Conservation (phyloP, 2,329 filamentous ascomycete genomes). For the Thelonectria blattea region DNA sequence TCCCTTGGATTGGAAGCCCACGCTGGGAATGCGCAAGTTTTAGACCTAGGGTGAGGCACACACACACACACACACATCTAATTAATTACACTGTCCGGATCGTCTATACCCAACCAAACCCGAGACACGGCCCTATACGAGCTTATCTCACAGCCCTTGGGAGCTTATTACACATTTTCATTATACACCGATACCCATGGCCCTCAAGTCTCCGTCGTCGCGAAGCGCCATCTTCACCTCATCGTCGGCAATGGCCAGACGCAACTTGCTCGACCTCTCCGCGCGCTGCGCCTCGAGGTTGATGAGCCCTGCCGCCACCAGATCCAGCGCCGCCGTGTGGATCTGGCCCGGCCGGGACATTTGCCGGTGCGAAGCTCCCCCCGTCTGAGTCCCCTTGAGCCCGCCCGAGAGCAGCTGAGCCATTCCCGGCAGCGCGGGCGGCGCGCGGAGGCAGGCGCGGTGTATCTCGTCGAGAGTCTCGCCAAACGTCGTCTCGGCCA, state of each 20-base stretch:
- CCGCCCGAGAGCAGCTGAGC: conserved; percentile 43
- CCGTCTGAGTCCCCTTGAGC: conserved; percentile 36
- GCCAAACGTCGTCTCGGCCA: conserved; percentile 85
- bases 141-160: too few species aligned
- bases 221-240: conserved; percentile 87
- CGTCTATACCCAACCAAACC: conserved; percentile 1
- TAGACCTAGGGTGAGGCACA: conserved; percentile 45
- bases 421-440: conserved; percentile 46
- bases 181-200: conserved; percentile 67
- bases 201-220: conserved; percentile 86
- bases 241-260: conserved; percentile 86
- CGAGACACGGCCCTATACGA: conserved; percentile 5
- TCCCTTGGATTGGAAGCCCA: conserved; percentile 91
- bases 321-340: conserved; percentile 76
- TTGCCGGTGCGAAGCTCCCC: conserved; percentile 40
- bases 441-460: conserved; percentile 45
- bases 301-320: conserved; percentile 87
- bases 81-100: conserved; percentile 18
- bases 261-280: conserved; percentile 85
- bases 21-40: conserved; percentile 76
- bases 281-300: conserved; percentile 81
- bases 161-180: too few species aligned
- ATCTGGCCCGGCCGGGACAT: conserved; percentile 51
- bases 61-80: conserved; percentile 12
- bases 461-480: conserved; percentile 83